Percentiles rank a stretch among this genome's conserved stretches.
Evolutionary conservation across 2,329 filamentous ascomycete genomes (phyloP).

Genomic region (Fusarium staphyleae): DNA sequence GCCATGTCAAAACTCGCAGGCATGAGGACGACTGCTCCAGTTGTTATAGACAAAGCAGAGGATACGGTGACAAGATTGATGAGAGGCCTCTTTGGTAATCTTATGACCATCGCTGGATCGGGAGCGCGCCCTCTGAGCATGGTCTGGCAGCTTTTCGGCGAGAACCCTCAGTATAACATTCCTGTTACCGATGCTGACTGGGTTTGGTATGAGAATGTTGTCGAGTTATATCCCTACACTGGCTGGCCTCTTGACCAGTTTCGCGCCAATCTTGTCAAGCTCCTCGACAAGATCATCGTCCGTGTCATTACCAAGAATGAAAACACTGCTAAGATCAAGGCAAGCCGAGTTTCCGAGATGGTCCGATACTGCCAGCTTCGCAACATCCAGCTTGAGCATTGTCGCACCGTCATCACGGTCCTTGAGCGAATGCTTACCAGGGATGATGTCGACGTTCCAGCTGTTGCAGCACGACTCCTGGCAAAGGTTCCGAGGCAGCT

Average conservation of each 20-base stretch:
- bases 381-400: constrained; percentile 30
- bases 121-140: constrained; percentile 29
- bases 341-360: constrained; percentile 14
- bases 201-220: constrained; percentile 29
- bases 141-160: constrained; percentile 30
- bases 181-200: constrained; percentile 18
- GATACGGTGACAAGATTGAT: constrained; percentile 30
- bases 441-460: background rate
- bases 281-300: constrained; percentile 28
- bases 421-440: constrained; percentile 9
- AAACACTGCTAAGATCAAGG: constrained; percentile 10
- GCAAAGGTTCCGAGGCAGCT: constrained; percentile 6
- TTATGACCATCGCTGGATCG: constrained; percentile 27
- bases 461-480: constrained; percentile 16
- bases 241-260: constrained; percentile 24
- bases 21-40: constrained; percentile 18
- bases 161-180: constrained; percentile 15
- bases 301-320: constrained; percentile 28
- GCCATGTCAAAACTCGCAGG: constrained; percentile 20
- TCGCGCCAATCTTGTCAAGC: constrained; percentile 16
- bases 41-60: constrained; percentile 16
- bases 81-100: constrained; percentile 31
- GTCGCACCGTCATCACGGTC: constrained; percentile 26
- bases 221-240: constrained; percentile 27
- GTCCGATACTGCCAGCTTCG: constrained; percentile 21